Base-by-base conservation (phyloP, 257 asterid genomes). In the Solanum phureja region DNA sequence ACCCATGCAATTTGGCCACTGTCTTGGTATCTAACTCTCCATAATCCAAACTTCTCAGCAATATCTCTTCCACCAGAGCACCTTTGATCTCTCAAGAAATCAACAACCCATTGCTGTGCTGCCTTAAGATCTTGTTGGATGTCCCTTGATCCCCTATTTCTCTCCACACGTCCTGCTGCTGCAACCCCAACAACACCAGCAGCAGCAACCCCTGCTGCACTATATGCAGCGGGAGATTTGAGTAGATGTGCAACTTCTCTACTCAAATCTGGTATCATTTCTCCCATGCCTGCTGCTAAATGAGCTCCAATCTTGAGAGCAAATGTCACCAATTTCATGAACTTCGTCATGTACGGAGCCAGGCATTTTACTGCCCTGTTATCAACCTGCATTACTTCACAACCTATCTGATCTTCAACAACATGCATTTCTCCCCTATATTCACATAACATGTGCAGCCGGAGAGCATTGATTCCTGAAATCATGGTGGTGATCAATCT, bases 291-390 rank as follows among this genome's bases (percentile, higher is more conserved):
- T 74, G 87, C 95, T 83, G 98, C 98, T 83, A 96, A 88, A 87
- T 96, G 99, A 35, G 99, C 99, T 84, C 99, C 98, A 31, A 96
- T 94, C 88, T 96, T 95, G 44, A 96, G 94, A 35, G 99, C 98
- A 90, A 96, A 95, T 27, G 99, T 95, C 46, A 96, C 42, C 44
- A 96, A 94, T 89, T 90, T 95, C 98, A 94, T 92, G 92, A 95
- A 95, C 64, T 92, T 94, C 14, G 89, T 94, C 95, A 93, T 88
- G 33, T 95, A 93, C 1, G 98, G 98, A 68, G 98, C 96, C 42
- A 96, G 88, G 66, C 91, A 91, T 87, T 90, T 95, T 7, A 94
- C 93, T 66, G 99, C 91, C 84, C 86, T 66, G 91, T 94, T 95
- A 87, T 95, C 98, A 16, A 96, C 94, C 68, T 95, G 97, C 98